Percentiles rank a stretch among this genome's conserved stretches.
These are phyloP conservation scores for Atalantia buxifolia DNA, from an alignment of 345 rosid species.

Conservation along the genomic window DNA sequence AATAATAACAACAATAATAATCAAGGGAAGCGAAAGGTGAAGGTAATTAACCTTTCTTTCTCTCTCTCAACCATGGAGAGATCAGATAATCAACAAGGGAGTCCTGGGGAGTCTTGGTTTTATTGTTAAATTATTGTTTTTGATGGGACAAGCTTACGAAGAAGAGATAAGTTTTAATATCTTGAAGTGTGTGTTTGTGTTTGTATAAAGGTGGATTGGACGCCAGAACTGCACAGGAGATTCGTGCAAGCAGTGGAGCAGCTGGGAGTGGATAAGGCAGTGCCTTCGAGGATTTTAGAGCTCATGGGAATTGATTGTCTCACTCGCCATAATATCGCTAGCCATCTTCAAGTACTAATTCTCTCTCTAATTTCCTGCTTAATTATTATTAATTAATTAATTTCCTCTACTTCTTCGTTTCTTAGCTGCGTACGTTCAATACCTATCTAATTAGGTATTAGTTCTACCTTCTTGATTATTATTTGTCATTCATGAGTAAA, in stretches of 20 bases:
- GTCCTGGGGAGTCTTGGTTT: neutral
- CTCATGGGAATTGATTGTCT: slow-evolving; percentile 85
- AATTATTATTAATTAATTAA: too few relatives aligned
- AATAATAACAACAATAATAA: slow-evolving; percentile 18
- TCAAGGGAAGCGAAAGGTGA: slow-evolving; percentile 59
- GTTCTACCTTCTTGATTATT: neutral
- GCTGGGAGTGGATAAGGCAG: slow-evolving; percentile 94
- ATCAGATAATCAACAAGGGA: too few relatives aligned
- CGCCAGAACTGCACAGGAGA: slow-evolving; percentile 85
- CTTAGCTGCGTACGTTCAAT: too few relatives aligned
- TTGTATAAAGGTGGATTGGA: slow-evolving; percentile 82
- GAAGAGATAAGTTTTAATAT: neutral
- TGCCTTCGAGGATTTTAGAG: slow-evolving; percentile 90
- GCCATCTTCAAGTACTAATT: slow-evolving; percentile 85
- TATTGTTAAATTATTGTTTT: neutral
- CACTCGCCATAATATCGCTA: slow-evolving; percentile 95
- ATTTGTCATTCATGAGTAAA: neutral
- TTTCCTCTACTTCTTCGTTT: too few relatives aligned
- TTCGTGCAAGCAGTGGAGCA: slow-evolving; percentile 97
- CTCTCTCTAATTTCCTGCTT: neutral
- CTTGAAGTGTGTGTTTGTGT: slow-evolving; percentile 23
- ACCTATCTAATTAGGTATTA: neutral
- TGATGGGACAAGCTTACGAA: neutral
- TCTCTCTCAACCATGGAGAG: neutral
- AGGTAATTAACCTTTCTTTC: slow-evolving; percentile 31